A percentile compares a stretch with the other conserved stretches of the same genome.
Conservation (phyloP, 2,329 filamentous ascomycete genomes). For the Taxawa tesnikishii region DNA sequence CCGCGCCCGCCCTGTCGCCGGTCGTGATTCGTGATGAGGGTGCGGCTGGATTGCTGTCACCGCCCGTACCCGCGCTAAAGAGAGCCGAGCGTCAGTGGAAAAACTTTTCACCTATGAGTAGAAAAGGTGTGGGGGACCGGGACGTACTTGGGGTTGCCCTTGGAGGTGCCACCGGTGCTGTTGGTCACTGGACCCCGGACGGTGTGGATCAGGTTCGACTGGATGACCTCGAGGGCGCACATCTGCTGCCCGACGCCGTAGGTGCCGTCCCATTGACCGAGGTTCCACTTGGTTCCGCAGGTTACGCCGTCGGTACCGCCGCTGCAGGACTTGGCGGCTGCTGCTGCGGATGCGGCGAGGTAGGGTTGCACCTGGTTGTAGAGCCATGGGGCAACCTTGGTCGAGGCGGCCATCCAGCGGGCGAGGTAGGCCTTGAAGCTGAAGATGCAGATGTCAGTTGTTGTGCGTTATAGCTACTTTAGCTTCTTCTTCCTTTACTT, state of each 20-base stretch:
- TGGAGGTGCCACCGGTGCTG: constrained; percentile 38
- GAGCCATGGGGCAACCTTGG: constrained; percentile 46
- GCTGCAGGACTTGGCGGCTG: constrained; percentile 42
- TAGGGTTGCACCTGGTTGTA: constrained; percentile 37
- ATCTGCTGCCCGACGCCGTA: constrained; percentile 46
- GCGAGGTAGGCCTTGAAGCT: constrained; percentile 31
- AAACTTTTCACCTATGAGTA: constrained; percentile 7
- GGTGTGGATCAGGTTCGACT: constrained; percentile 26
- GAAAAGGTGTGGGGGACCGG: constrained; percentile 20
- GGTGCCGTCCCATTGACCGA: constrained; percentile 29
- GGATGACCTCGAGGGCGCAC: constrained; percentile 41
- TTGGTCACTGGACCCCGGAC: constrained; percentile 32
- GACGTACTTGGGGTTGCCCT: constrained; percentile 27
- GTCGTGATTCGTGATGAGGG: constrained; percentile 34
- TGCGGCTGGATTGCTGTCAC: constrained; percentile 14
- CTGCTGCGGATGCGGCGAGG: constrained; percentile 40
- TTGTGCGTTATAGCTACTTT: not conserved
- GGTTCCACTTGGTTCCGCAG: constrained; percentile 32
- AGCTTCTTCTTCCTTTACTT: no score
- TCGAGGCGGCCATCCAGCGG: constrained; percentile 40
- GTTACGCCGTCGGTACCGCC: constrained; percentile 32
- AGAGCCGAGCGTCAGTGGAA: no score
- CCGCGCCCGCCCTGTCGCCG: constrained; percentile 57
- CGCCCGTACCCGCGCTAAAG: constrained; percentile 25
- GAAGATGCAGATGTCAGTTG: not conserved